phyloP scores from a whole-genome alignment of 495 filamentous ascomycete species.

The Elasticomyces elasticus region DNA sequence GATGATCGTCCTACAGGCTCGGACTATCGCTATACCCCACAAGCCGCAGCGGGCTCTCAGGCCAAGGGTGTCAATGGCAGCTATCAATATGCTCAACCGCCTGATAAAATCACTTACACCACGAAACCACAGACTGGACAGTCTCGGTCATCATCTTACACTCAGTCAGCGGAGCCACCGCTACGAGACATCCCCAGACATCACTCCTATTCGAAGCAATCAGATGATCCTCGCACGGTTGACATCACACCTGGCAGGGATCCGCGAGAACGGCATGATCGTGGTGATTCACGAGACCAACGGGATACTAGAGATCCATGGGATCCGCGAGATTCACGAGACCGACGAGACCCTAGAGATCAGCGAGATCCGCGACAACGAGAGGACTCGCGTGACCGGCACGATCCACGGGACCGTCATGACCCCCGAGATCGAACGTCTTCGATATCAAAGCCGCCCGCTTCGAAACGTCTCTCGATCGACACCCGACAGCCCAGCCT shows the following conservation, averaged over 20 bases:
- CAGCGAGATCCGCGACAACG: not conserved
- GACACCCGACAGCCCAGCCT: not conserved
- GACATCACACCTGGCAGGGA: slow-evolving; percentile 18
- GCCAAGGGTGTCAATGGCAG: slow-evolving; percentile 5
- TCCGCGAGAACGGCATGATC: slow-evolving; percentile 1
- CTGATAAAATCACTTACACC: slow-evolving; percentile 30
- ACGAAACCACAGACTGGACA: slow-evolving; percentile 22
- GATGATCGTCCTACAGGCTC: not conserved
- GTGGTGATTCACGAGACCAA: not conserved
- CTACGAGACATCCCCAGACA: not conserved
- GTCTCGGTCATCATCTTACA: not conserved
- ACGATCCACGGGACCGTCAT: not conserved
- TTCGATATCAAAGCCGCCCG: not conserved
- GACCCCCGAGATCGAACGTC: slow-evolving; percentile 3
- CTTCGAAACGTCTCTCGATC: slow-evolving; percentile 3
- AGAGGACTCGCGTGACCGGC: no score
- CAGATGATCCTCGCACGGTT: slow-evolving; percentile 6
- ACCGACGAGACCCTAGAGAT: not conserved
- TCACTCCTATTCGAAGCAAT: slow-evolving; percentile 1
- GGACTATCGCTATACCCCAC: slow-evolving; percentile 12
- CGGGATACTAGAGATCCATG: not conserved
- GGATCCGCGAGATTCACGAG: not conserved
- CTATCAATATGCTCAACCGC: slow-evolving; percentile 28
- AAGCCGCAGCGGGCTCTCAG: not conserved
- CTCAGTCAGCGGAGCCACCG: slow-evolving; percentile 8